Evolutionary conservation across 1,139 yeast genomes (phyloP).

Genomic region (Geotrichum histeridarum): DNA sequence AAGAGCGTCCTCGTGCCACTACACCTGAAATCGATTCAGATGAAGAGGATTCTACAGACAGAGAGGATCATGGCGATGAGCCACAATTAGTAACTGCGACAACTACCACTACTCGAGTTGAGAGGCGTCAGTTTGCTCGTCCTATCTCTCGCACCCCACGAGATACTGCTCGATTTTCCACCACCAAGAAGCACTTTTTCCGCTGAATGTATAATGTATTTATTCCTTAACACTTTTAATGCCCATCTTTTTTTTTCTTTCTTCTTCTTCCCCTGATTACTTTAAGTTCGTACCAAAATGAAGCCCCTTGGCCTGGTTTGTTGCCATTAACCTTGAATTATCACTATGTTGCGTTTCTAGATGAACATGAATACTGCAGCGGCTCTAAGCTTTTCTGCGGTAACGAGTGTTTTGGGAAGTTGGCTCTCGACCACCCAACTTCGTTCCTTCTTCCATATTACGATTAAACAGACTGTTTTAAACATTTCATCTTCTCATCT

Average conservation of each 20-base stretch:
- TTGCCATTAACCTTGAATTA: too few relatives aligned
- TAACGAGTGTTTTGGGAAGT: not conserved
- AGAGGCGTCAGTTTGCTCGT: constrained; percentile 4
- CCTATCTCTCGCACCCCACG: not conserved
- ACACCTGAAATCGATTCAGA: constrained; percentile 17
- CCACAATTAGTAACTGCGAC: constrained; percentile 9
- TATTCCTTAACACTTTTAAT: not conserved
- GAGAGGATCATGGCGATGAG: constrained; percentile 4
- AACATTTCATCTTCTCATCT: not conserved
- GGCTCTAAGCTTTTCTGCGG: not conserved
- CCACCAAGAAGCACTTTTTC: constrained; percentile 12
- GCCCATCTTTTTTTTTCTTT: not conserved
- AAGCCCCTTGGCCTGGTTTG: too few relatives aligned
- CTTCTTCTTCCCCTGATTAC: not conserved
- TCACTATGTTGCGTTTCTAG: not conserved
- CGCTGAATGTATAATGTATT: constrained; percentile 8
- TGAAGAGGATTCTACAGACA: constrained; percentile 12
- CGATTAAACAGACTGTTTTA: not conserved
- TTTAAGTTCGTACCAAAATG: too few relatives aligned
- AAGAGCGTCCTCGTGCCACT: constrained; percentile 3
- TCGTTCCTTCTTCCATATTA: not conserved
- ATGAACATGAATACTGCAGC: not conserved
- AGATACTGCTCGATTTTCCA: not conserved
- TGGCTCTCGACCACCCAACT: not conserved
- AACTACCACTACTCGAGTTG: not conserved